Conservation (phyloP, 768 basidiomycete genomes). For the Termitomyces sp. region DNA sequence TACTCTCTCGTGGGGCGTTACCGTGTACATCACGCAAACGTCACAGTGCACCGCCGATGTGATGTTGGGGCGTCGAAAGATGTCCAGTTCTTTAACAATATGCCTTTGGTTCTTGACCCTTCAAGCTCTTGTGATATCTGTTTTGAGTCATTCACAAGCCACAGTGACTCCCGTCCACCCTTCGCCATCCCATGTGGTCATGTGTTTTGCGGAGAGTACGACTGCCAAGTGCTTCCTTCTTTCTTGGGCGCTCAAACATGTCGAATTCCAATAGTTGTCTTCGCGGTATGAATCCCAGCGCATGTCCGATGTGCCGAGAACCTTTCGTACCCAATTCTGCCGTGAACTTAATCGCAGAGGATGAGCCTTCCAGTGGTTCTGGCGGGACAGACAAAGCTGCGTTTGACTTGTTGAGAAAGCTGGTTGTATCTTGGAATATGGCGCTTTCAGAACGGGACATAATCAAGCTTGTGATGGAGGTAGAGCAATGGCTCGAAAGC, state of each 20-base stretch:
- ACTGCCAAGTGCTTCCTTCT: slow-evolving; percentile 25
- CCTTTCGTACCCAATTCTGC: neutral
- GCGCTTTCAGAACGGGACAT: neutral
- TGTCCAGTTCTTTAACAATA: neutral
- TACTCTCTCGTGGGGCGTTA: neutral
- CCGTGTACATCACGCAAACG: neutral
- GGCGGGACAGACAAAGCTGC: neutral
- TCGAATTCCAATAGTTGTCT: slow-evolving; percentile 6
- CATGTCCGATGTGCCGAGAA: slow-evolving; percentile 13
- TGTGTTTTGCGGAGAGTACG: slow-evolving; percentile 68
- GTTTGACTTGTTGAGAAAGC: neutral
- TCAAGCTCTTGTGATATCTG: slow-evolving; percentile 74
- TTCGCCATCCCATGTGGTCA: slow-evolving; percentile 74
- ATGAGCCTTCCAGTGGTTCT: neutral
- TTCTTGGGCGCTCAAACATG: neutral
- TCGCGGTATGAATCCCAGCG: slow-evolving; percentile 1
- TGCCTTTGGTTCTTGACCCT: slow-evolving; percentile 54
- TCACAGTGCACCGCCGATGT: neutral
- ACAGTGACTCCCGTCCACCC: slow-evolving; percentile 46
- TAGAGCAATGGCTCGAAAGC: slow-evolving; percentile 1
- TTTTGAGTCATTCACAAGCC: slow-evolving; percentile 50
- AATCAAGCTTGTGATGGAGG: slow-evolving; percentile 1
- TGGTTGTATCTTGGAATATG: slow-evolving; percentile 2
- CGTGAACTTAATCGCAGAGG: slow-evolving; percentile 9
- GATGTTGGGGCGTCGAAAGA: neutral